Evolutionary conservation across 2,329 filamentous ascomycete species (phyloP).

Genomic region (Knufia petricola): DNA sequence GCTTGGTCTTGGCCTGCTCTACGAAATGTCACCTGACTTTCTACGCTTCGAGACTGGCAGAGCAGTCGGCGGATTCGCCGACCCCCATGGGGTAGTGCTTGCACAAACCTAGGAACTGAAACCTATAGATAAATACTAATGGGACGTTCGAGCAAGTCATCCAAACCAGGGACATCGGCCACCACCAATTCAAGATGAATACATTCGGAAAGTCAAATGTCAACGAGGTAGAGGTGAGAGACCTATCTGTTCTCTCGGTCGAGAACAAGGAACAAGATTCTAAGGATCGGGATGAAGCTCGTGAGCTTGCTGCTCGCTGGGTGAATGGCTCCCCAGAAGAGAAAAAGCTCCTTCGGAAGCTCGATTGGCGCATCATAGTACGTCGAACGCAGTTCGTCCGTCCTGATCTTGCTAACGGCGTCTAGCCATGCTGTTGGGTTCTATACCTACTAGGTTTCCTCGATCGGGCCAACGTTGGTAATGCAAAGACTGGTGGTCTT

Average conservation of each 20-base stretch:
- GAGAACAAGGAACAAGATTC: neutral
- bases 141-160: too few species aligned
- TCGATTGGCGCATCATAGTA: slow-evolving; percentile 39
- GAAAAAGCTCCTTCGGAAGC: slow-evolving; percentile 55
- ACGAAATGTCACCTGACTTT: too few species aligned
- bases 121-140: too few species aligned
- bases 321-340: slow-evolving; percentile 30
- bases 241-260: too few species aligned
- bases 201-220: too few species aligned
- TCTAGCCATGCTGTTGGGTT: neutral
- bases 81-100: neutral
- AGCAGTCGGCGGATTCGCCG: slow-evolving; percentile 3
- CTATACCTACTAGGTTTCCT: slow-evolving; percentile 1
- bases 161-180: too few species aligned
- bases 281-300: neutral
- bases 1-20: too few species aligned
- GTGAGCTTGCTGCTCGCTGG: slow-evolving; percentile 2
- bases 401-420: neutral
- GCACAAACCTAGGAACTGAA: neutral
- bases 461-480: slow-evolving; percentile 5
- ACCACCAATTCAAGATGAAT: too few species aligned
- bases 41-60: too few species aligned
- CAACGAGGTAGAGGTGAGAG: too few species aligned
- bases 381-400: neutral
- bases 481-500: slow-evolving; percentile 14